Percentiles rank a stretch among this genome's conserved stretches.
phyloP scores from a whole-genome alignment of 495 filamentous ascomycete species.

The Neohortaea acidophila region DNA sequence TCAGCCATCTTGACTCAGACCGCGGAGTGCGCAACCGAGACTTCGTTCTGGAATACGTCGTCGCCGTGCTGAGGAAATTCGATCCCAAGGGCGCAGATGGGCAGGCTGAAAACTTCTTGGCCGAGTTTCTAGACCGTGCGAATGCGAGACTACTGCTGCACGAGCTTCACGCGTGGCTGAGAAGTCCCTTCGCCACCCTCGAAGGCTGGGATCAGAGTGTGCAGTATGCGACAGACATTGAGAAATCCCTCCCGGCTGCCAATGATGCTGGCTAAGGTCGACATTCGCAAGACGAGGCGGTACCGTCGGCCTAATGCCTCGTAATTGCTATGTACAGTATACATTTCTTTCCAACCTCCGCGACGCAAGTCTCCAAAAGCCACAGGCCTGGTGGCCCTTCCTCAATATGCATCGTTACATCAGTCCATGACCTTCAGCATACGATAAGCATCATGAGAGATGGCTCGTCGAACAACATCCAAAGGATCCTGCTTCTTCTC shows the following conservation, averaged over 20 bases:
- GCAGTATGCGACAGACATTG: constrained; percentile 42
- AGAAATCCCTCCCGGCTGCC: too few relatives aligned
- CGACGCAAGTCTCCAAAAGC: too few relatives aligned
- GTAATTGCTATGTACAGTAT: too few relatives aligned
- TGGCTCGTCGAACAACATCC: constrained; percentile 27
- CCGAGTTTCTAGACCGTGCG: constrained; percentile 67
- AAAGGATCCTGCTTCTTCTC: constrained; percentile 28
- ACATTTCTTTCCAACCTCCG: too few relatives aligned
- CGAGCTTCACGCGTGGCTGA: constrained; percentile 64
- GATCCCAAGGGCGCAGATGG: constrained; percentile 77
- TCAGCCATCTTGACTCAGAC: constrained; percentile 49
- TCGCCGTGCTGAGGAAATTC: constrained; percentile 77
- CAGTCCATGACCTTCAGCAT: constrained; percentile 34
- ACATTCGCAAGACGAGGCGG: too few relatives aligned
- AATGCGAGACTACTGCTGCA: constrained; percentile 72
- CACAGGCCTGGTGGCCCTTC: too few relatives aligned
- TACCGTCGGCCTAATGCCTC: too few relatives aligned
- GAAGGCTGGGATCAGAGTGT: constrained; percentile 71
- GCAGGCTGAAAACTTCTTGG: constrained; percentile 75
- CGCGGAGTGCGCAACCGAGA: constrained; percentile 49
- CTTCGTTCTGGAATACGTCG: constrained; percentile 76
- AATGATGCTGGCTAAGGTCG: too few relatives aligned
- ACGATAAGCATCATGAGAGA: constrained; percentile 29
- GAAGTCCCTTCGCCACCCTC: constrained; percentile 56
- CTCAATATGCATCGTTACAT: constrained; percentile 7